Evolutionary conservation across 2,329 filamentous ascomycete genomes (phyloP), one percentile per base, ranked within the genome.

Genomic region (Neofusicoccum sp.): DNA sequence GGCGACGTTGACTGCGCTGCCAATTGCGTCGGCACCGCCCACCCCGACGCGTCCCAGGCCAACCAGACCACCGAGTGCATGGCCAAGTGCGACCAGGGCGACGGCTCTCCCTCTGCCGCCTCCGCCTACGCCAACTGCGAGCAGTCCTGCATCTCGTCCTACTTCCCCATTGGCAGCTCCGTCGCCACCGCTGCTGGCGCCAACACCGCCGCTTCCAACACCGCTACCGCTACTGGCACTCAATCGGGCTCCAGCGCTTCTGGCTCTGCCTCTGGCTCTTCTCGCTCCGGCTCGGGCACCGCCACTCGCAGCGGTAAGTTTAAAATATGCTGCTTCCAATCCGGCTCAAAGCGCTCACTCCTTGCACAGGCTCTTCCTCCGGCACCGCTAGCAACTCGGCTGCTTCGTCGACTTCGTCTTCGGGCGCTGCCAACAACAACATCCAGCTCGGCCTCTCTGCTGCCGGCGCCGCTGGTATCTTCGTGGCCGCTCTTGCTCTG

Each of bases 11-110:
- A 78, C 71, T 85, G 82, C 74, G 70, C 76, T 64, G 82, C 82
- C 38, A 68, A 71, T 12, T 85, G 82, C 73, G 73, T 79, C 65
- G 74, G 78, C 38, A 78, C 79, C 40, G 82, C 82, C 33, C 82
- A 79, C 69, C 82, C 82, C 63, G 79, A 78, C 69, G 74, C 77
- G n/a, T 68, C 69, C 49, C 76, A 81, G 70, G 79, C 75, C 66
- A 78, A 81, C 66, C 75, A 77, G 61, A 84, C 81, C 69, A 82
- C 75, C 68, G 71, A 76, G 51, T 85, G 82, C 66, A 81, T 80
- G 48, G 75, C 75, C 47, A 74, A 78, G 58, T 85, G 82, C 70
- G 77, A 80, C 61, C 80, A 84, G 74, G 82, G 82, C 59, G 75
- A 77, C 64, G 81, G 82, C 45, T 75, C 78, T 31, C 69, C 76